phyloP scores from a whole-genome alignment of 2,329 filamentous ascomycete genomes.

The Alternaria dauci region DNA sequence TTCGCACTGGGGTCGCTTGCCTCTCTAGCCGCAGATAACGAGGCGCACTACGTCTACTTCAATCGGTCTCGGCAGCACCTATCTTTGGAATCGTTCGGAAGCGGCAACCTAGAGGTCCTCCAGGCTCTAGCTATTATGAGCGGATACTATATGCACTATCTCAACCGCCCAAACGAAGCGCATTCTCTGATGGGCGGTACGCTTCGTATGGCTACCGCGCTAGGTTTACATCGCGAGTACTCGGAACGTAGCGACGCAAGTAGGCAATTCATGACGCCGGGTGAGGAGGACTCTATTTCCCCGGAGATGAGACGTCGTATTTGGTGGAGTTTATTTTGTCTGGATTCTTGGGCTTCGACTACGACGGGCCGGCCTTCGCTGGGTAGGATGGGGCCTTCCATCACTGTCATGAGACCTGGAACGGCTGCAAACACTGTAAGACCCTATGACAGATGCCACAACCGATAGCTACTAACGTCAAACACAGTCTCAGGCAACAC shows the following conservation, averaged over 20 bases:
- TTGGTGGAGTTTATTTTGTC: conserved; percentile 57
- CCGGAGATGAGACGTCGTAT: conserved; percentile 53
- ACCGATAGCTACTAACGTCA: conserved; percentile 9
- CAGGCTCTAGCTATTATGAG: conserved; percentile 76
- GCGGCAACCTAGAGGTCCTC: conserved; percentile 75
- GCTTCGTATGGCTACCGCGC: conserved; percentile 75
- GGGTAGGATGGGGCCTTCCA: conserved; percentile 50
- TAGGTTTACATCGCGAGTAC: conserved; percentile 75
- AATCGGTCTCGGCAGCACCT: conserved; percentile 72
- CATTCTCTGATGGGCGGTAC: conserved; percentile 76
- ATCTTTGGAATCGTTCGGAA: conserved; percentile 72
- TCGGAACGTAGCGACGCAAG: conserved; percentile 44
- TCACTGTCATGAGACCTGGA: conserved; percentile 51
- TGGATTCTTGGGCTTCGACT: conserved; percentile 56
- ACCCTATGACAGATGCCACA: background rate
- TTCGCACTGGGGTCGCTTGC: conserved; percentile 78
- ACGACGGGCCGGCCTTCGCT: conserved; percentile 54
- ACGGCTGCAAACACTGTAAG: conserved; percentile 45
- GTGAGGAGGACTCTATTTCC: conserved; percentile 46
- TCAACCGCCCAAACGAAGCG: conserved; percentile 79
- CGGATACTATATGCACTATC: conserved; percentile 80
- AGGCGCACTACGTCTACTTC: conserved; percentile 75
- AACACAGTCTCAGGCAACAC: conserved; percentile 28
- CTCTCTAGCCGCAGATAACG: conserved; percentile 68
- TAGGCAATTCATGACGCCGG: conserved; percentile 27